These are phyloP conservation scores for Colletotrichum spaethianum DNA, from an alignment of 2,329 filamentous ascomycete species.

Conservation along the genomic window DNA sequence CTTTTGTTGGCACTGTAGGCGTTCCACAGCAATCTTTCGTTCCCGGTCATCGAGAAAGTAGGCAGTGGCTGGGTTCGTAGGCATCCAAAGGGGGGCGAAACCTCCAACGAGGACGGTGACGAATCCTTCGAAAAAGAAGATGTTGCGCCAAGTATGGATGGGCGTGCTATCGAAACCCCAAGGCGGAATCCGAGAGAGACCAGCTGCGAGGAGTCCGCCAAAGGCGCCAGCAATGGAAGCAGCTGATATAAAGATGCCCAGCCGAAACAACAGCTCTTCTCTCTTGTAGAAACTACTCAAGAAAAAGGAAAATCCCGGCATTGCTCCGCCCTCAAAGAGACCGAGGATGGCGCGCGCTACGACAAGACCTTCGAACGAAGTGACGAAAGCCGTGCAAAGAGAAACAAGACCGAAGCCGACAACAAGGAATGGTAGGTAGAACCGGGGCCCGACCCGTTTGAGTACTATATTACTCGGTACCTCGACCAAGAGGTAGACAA, in stretches of 20 bases:
- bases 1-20: conserved; percentile 65
- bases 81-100: conserved; percentile 66
- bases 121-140: conserved; percentile 75
- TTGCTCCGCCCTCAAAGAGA: conserved; percentile 70
- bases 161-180: conserved; percentile 62
- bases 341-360: conserved; percentile 65
- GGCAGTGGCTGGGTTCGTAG: conserved; percentile 62
- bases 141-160: conserved; percentile 69
- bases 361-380: conserved; percentile 61
- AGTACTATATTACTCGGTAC: conserved; percentile 69
- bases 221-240: conserved; percentile 71
- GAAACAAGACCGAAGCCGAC: conserved; percentile 69
- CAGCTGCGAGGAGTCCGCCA: conserved; percentile 69
- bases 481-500: conserved; percentile 69
- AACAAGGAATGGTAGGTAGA: conserved; percentile 68
- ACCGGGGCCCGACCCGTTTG: conserved; percentile 66
- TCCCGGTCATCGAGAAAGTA: conserved; percentile 67
- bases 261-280: conserved; percentile 67
- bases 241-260: conserved; percentile 70
- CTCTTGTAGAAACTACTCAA: conserved; percentile 70
- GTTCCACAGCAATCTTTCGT: conserved; percentile 66
- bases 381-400: conserved; percentile 67
- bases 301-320: conserved; percentile 71
- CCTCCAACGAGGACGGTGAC: conserved; percentile 65
- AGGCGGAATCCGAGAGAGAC: conserved; percentile 63